A percentile compares a stretch with the other conserved stretches of the same genome.
Conservation (phyloP, 106 monocot genomes). For the Triglochin maritima region DNA sequence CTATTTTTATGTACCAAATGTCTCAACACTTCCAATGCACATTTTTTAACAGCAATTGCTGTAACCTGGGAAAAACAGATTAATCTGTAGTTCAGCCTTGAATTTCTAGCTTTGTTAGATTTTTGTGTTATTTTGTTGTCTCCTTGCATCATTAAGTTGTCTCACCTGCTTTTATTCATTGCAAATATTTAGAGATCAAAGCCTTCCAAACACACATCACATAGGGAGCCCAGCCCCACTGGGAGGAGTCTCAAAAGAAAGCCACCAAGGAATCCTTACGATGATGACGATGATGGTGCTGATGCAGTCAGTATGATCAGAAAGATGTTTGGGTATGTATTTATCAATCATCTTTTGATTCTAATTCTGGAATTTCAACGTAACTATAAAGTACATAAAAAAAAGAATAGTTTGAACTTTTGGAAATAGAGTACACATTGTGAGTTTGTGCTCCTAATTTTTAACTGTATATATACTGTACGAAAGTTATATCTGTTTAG, state of each 20-base stretch:
- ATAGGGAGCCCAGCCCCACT: constrained; percentile 4
- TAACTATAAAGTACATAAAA: background rate
- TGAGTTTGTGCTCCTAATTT: no score
- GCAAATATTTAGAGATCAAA: constrained; percentile 15
- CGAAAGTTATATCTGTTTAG: no score
- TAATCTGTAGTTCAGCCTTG: no score
- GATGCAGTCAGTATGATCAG: constrained; percentile 22
- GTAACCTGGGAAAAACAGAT: background rate
- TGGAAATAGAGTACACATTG: no score
- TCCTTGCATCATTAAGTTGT: background rate
- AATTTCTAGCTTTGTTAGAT: background rate
- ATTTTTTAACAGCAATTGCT: background rate
- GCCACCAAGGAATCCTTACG: constrained; percentile 18
- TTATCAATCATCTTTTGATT: background rate
- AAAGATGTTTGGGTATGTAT: constrained; percentile 8
- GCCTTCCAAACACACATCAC: constrained; percentile 33
- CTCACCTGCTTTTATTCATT: background rate
- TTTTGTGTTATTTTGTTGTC: background rate
- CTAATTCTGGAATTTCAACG: background rate
- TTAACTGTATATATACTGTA: no score
- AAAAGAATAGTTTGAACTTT: no score
- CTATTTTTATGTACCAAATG: background rate
- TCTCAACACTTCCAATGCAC: background rate
- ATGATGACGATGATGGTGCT: constrained; percentile 40
- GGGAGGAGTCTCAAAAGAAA: constrained; percentile 28